Base-by-base conservation (phyloP, 2,329 filamentous ascomycete genomes). In the Cordyceps javanica region DNA sequence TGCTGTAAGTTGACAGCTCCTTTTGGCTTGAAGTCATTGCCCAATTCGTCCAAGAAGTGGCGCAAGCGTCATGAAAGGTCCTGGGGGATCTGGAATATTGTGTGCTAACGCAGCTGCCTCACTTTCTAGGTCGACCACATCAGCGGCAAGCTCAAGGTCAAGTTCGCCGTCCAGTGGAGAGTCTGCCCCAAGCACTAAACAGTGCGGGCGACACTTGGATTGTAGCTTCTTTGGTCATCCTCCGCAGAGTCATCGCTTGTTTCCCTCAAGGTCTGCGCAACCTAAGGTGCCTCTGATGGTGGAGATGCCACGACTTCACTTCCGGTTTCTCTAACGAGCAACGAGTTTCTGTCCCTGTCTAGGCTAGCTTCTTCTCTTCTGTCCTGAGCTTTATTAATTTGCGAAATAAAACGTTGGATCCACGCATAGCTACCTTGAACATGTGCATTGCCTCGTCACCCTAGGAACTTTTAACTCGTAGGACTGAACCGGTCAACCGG, bases 111-210 rank as follows among this genome's bases (percentile, higher is more conserved):
- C 21, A 23, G 6, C 38, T 49, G 16, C 25, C 58, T 36, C 39
- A 25, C 9, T 25, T 11, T 28, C 44, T 26, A 65, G 65, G 65
- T 66, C 48, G 65, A 66, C 41, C 63, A 65, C 45, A 55, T 66
- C 53, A 65, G 63, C 57, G 65, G 65, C 59, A 66, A 65, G 60
- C 61, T 66, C 38, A 62, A 48, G 3, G 60, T 66, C 52, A 64
- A 66, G 61, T 64, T 65, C 28, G 58, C 48, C 25, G 51, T 66
- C n/a, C 48, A 64, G 45, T 65, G 65, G 65, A 56, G 61, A 50
- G 23, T 25, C 25, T 65, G 61, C 49, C 51, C 49, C 45, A 50
- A 39, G 32, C 39, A 46, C 32, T 57, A 52, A 49, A 14, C 42
- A 36, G 13, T 14, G 2, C 5, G 38, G 19, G 19, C 16, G 16